Conservation (phyloP, 345 rosid genomes). For the Gossypium stocksii region DNA sequence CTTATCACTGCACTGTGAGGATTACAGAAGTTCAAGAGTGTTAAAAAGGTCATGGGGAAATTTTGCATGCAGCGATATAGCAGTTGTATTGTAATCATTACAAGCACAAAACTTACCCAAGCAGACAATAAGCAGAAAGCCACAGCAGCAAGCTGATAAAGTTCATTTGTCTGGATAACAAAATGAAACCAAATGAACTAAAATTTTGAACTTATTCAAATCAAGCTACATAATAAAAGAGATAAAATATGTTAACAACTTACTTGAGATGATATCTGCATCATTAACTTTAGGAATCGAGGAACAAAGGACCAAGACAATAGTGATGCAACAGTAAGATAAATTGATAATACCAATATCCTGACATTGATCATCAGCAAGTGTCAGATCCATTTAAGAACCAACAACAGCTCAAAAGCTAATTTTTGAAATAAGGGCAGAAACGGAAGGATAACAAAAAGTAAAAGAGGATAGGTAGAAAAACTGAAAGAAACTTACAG, state of each 20-base stretch:
- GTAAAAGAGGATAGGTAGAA: background rate
- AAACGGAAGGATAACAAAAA: background rate
- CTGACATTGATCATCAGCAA: conserved; percentile 35
- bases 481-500: conserved; percentile 48
- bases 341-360: conserved; percentile 70
- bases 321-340: conserved; percentile 67
- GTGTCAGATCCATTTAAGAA: conserved; percentile 8
- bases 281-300: conserved; percentile 91
- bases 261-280: conserved; percentile 95
- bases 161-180: conserved; percentile 81
- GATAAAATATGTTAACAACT: conserved; percentile 23
- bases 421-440: background rate
- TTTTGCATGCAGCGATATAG: background rate
- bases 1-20: conserved; percentile 98
- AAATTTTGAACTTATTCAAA: background rate
- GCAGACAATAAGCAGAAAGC: conserved; percentile 98
- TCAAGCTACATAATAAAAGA: background rate
- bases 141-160: conserved; percentile 96
- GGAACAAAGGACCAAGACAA: conserved; percentile 97
- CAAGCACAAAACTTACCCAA: conserved; percentile 60
- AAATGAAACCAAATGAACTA: conserved; percentile 23
- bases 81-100: background rate
- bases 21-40: conserved; percentile 26
- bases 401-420: conserved; percentile 11
- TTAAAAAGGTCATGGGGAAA: background rate